These are phyloP conservation scores for Fonsecaea pugnacius DNA, from an alignment of 2,329 filamentous ascomycete genomes.

Conservation along the genomic window DNA sequence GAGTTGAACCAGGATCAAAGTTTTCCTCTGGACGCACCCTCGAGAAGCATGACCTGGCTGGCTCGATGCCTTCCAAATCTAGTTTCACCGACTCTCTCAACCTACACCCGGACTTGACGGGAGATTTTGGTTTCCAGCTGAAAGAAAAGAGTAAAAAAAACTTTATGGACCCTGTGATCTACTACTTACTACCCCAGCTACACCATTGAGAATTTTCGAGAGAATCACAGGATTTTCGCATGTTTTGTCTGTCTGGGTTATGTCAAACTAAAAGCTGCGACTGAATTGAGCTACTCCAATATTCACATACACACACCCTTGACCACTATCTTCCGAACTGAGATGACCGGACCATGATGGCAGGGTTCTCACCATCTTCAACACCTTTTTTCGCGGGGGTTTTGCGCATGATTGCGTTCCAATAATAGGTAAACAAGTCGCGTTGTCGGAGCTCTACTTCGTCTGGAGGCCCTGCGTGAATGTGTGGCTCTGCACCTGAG, in stretches of 20 bases:
- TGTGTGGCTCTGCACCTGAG: conserved; percentile 15
- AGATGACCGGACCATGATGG: background rate
- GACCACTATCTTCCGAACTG: background rate
- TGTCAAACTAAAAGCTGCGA: background rate
- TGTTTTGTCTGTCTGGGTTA: too few species aligned
- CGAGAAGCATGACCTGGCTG: background rate
- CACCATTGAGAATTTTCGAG: too few species aligned
- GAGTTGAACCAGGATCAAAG: background rate
- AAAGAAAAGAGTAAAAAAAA: too few species aligned
- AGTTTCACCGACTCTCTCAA: background rate
- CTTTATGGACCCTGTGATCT: background rate
- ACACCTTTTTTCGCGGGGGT: background rate
- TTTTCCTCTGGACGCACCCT: background rate
- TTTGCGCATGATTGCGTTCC: background rate
- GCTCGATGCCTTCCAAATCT: background rate
- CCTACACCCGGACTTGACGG: background rate
- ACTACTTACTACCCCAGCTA: background rate
- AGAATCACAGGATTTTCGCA: too few species aligned
- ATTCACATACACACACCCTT: background rate
- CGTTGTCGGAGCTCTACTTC: background rate
- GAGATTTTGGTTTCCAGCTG: too few species aligned
- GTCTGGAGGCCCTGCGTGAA: background rate
- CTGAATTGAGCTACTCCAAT: background rate
- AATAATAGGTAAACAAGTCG: background rate
- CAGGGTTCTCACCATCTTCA: background rate